Evolutionary conservation across 805 yeast genomes (phyloP).

Genomic region (Sugiyamaella mastotermitis): DNA sequence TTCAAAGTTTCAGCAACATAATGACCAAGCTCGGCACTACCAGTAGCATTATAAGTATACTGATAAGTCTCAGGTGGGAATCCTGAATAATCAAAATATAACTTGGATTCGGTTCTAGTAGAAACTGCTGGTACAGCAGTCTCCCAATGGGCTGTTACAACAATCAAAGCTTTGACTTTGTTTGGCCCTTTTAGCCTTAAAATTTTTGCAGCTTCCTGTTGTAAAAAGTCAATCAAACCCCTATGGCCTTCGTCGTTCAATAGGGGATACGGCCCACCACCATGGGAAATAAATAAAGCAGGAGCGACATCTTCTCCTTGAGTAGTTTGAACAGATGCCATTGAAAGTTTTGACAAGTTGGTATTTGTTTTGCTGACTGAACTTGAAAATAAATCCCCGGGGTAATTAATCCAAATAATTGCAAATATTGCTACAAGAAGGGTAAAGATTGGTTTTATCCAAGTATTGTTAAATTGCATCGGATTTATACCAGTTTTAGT

Average conservation of each 20-base stretch:
- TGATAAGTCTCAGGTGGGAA: slow-evolving; percentile 8
- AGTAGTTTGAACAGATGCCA: too few relatives aligned
- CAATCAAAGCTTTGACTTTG: slow-evolving; percentile 6
- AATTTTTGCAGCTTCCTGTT: slow-evolving; percentile 2
- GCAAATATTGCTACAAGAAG: too few relatives aligned
- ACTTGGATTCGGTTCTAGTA: slow-evolving; percentile 3
- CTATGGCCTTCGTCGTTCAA: slow-evolving; percentile 5
- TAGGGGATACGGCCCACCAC: slow-evolving; percentile 11
- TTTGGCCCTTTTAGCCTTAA: slow-evolving; percentile 4
- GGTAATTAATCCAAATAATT: too few relatives aligned
- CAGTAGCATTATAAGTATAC: slow-evolving; percentile 5
- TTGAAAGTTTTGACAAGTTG: too few relatives aligned
- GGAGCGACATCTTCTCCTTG: slow-evolving; percentile 5
- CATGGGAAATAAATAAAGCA: slow-evolving; percentile 11
- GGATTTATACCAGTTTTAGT: too few relatives aligned
- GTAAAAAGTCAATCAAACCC: slow-evolving; percentile 6
- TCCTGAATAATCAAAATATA: slow-evolving; percentile 7
- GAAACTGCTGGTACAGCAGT: slow-evolving; percentile 8
- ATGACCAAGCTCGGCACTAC: slow-evolving; percentile 3
- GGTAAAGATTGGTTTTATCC: too few relatives aligned
- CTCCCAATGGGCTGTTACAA: slow-evolving; percentile 13
- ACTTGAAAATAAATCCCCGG: too few relatives aligned
- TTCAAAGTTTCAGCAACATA: slow-evolving; percentile 4
- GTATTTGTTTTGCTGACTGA: too few relatives aligned
- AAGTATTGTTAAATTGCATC: too few relatives aligned